Percentiles rank a stretch among this genome's conserved stretches.
These are phyloP conservation scores for Rhododendron griersonianum DNA, from an alignment of 148 eudicot species.

Conservation along the genomic window DNA sequence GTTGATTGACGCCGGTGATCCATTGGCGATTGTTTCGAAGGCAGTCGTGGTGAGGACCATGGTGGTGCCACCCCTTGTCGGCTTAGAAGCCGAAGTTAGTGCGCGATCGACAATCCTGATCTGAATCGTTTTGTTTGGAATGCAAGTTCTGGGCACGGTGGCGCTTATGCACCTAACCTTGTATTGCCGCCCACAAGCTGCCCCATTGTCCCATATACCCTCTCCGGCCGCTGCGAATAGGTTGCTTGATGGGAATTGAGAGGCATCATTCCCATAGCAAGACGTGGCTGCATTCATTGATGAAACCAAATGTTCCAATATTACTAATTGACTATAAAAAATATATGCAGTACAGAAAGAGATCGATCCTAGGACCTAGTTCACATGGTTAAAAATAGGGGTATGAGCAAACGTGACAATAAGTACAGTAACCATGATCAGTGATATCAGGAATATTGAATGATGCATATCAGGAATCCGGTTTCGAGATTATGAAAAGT, in stretches of 20 bases:
- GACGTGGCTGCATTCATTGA: neutral
- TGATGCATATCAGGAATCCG: too few relatives aligned
- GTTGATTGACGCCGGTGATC: conserved; percentile 29
- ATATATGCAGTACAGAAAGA: too few relatives aligned
- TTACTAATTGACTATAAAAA: too few relatives aligned
- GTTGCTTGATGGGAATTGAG: conserved; percentile 50
- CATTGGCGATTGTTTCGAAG: conserved; percentile 27
- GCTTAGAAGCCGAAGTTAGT: conserved; percentile 27
- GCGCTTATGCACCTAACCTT: conserved; percentile 51
- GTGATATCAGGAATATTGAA: too few relatives aligned
- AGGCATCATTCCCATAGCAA: neutral
- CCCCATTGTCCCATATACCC: conserved; percentile 71
- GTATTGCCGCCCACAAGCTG: conserved; percentile 63
- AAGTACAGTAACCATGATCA: too few relatives aligned
- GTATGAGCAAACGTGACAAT: neutral
- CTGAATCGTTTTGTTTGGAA: conserved; percentile 21
- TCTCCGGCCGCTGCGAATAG: conserved; percentile 63
- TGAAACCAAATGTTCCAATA: neutral
- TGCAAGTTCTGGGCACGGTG: conserved; percentile 24
- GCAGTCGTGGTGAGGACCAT: conserved; percentile 44
- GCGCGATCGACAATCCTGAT: neutral
- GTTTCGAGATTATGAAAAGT: too few relatives aligned
- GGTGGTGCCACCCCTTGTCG: conserved; percentile 25
- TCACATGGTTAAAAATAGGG: too few relatives aligned
- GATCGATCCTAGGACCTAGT: too few relatives aligned